A percentile compares a stretch with the other conserved stretches of the same genome.
Conservation (phyloP, 805 yeast genomes). For the Zygotorulaspora danielsina region DNA sequence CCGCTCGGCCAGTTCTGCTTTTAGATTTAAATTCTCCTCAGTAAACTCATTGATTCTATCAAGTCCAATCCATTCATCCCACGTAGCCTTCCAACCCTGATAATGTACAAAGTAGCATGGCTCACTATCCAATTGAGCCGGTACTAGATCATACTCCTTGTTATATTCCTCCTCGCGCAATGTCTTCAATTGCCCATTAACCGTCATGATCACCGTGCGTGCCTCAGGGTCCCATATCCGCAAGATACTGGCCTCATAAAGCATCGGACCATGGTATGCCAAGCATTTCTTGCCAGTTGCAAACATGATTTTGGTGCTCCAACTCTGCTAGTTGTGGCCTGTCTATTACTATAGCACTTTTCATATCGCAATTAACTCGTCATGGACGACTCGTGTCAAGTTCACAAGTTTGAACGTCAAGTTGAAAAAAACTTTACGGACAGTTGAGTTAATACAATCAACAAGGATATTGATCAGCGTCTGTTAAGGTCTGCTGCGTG, state of each 20-base stretch:
- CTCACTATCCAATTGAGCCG: slow-evolving; percentile 36
- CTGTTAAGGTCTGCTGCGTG: no score
- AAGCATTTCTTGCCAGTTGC: slow-evolving; percentile 45
- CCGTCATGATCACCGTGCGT: slow-evolving; percentile 35
- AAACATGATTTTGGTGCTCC: slow-evolving; percentile 22
- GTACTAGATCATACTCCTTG: slow-evolving; percentile 24
- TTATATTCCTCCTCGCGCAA: slow-evolving; percentile 32
- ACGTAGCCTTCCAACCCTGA: slow-evolving; percentile 90
- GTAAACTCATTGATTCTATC: slow-evolving; percentile 65
- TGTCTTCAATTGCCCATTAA: slow-evolving; percentile 31
- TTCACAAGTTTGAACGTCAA: no score
- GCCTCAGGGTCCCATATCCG: slow-evolving; percentile 56
- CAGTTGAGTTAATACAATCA: not conserved
- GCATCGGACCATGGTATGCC: slow-evolving; percentile 87
- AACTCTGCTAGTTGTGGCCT: no score
- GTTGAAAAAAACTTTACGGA: slow-evolving; percentile 1
- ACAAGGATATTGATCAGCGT: no score
- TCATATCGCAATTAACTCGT: slow-evolving; percentile 21
- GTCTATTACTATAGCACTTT: no score
- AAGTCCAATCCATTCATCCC: slow-evolving; percentile 93
- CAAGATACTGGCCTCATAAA: slow-evolving; percentile 81
- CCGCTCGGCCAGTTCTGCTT: slow-evolving; percentile 53
- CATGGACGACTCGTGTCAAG: not conserved
- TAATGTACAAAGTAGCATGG: slow-evolving; percentile 72
- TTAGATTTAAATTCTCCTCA: slow-evolving; percentile 61